These are phyloP conservation scores for Monosporascus sp. DNA, from an alignment of 2,329 filamentous ascomycete genomes.

Conservation along the genomic window DNA sequence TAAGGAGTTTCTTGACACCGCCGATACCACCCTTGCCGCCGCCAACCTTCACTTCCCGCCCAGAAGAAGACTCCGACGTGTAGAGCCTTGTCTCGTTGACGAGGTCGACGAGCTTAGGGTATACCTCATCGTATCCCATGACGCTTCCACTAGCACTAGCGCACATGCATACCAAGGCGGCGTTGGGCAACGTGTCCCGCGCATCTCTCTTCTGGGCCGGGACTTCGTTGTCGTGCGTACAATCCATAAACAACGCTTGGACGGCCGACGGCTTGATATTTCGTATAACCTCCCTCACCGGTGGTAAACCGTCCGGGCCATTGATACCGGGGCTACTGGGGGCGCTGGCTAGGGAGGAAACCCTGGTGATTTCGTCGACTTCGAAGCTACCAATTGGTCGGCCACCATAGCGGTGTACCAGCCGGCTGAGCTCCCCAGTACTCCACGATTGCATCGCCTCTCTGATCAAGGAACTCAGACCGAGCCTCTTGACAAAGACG, in stretches of 20 bases:
- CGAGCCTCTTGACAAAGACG: slow-evolving; percentile 87
- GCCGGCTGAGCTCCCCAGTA: slow-evolving; percentile 82
- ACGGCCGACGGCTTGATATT: slow-evolving; percentile 83
- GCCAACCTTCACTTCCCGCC: slow-evolving; percentile 54
- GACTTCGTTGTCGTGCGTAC: slow-evolving; percentile 96
- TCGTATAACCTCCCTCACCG: slow-evolving; percentile 61
- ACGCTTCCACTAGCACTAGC: slow-evolving; percentile 91
- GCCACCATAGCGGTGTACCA: slow-evolving; percentile 91
- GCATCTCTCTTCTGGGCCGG: slow-evolving; percentile 94
- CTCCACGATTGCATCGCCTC: slow-evolving; percentile 99
- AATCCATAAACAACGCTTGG: slow-evolving; percentile 97
- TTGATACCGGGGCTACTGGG: slow-evolving; percentile 23
- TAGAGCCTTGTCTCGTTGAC: slow-evolving; percentile 86
- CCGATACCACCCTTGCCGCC: slow-evolving; percentile 80
- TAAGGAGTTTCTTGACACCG: slow-evolving; percentile 84
- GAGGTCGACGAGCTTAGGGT: slow-evolving; percentile 86
- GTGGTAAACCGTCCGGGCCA: slow-evolving; percentile 17
- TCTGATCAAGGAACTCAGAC: slow-evolving; percentile 84
- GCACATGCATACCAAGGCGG: slow-evolving; percentile 93
- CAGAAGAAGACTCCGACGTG: slow-evolving; percentile 65
- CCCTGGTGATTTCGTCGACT: slow-evolving; percentile 73
- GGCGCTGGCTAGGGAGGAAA: slow-evolving; percentile 27
- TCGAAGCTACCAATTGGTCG: slow-evolving; percentile 96
- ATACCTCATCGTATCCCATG: slow-evolving; percentile 97
- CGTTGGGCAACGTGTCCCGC: slow-evolving; percentile 88